Conservation (phyloP, 2,329 filamentous ascomycete genomes). For the Grosmannia clavigera region DNA sequence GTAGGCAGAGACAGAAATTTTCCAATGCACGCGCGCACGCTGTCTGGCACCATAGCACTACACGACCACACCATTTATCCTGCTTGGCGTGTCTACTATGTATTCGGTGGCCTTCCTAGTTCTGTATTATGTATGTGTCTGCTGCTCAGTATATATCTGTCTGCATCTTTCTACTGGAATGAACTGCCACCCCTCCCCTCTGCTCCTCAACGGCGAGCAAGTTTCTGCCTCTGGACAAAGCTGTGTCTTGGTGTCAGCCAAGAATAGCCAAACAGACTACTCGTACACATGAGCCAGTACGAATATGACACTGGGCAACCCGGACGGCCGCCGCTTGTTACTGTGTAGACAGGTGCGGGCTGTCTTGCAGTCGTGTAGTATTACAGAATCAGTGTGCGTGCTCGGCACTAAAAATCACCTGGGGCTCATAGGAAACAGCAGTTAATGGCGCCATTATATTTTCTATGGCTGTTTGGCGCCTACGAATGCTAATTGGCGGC, state of each 20-base stretch:
- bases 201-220: background rate
- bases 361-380: too few relatives aligned
- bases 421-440: background rate
- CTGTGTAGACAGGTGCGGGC: too few relatives aligned
- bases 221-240: background rate
- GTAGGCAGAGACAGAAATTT: background rate
- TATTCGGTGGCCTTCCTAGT: background rate
- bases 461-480: background rate
- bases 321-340: too few relatives aligned
- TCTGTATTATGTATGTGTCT: too few relatives aligned
- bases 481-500: background rate
- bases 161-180: background rate
- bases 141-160: background rate
- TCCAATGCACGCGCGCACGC: background rate
- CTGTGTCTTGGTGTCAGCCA: too few relatives aligned
- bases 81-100: background rate
- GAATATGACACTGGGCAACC: background rate
- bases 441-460: background rate
- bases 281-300: background rate
- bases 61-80: slow-evolving; percentile 1
- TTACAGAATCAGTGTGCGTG: too few relatives aligned
- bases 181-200: background rate
- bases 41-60: slow-evolving; percentile 1
- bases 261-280: background rate
- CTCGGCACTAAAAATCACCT: background rate